These are phyloP conservation scores for Alternaria burnsii DNA, from an alignment of 2,329 filamentous ascomycete genomes.

Conservation along the genomic window DNA sequence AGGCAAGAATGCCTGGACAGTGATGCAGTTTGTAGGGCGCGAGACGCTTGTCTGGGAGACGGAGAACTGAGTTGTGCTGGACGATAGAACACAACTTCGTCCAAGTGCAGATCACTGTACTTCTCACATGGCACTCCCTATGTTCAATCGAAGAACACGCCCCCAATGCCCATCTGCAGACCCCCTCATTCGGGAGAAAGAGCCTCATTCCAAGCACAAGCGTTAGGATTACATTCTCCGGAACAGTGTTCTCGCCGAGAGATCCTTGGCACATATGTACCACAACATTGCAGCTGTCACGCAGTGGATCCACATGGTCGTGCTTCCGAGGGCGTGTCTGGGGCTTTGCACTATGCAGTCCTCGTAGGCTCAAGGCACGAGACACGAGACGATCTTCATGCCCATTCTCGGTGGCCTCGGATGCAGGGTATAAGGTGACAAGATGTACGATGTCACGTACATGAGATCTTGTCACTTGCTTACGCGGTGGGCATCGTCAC, in stretches of 20 bases:
- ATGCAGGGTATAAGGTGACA: background rate
- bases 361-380: background rate
- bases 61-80: slow-evolving; percentile 22
- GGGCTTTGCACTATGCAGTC: background rate
- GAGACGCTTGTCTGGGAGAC: slow-evolving; percentile 49
- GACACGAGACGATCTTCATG: background rate
- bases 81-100: background rate
- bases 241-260: slow-evolving; percentile 8
- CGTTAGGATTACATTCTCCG: background rate
- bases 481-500: background rate
- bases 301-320: background rate
- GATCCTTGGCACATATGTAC: slow-evolving; percentile 1
- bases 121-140: background rate
- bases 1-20: slow-evolving; percentile 36
- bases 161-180: background rate
- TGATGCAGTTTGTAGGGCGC: slow-evolving; percentile 43
- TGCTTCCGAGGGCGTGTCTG: background rate
- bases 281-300: background rate
- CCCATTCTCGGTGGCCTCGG: background rate
- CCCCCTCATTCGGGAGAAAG: background rate
- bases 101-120: background rate
- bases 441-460: background rate
- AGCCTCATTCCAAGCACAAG: slow-evolving; percentile 1
- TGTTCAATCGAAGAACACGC: background rate
- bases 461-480: background rate